Conservation (phyloP, 306 rosid species). For the Dryas octopetala region DNA sequence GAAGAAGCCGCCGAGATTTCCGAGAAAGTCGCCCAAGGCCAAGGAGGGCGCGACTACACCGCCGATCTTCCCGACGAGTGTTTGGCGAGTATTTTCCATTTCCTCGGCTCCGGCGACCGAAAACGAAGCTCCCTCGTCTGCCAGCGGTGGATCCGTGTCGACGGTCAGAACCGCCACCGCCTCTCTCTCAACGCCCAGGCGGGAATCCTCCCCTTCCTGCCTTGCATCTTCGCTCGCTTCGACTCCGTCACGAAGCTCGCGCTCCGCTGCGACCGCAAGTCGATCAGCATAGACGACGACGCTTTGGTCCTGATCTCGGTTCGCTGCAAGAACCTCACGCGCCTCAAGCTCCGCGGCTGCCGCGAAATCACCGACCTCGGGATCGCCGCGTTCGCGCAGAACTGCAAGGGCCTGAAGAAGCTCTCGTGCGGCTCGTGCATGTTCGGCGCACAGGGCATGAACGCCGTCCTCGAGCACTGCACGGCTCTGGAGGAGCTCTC, state of each 20-base stretch:
- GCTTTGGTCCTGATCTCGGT: conserved; percentile 55
- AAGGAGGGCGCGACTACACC: conserved; percentile 36
- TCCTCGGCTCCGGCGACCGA: conserved; percentile 56
- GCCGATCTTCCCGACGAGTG: conserved; percentile 70
- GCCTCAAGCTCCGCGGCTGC: conserved; percentile 78
- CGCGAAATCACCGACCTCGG: conserved; percentile 57
- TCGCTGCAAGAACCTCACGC: conserved; percentile 57
- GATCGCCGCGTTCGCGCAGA: conserved; percentile 53
- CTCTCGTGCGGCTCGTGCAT: conserved; percentile 65
- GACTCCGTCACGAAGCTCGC: conserved; percentile 71
- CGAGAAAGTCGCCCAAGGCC: conserved; percentile 4
- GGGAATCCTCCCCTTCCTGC: conserved; percentile 43
- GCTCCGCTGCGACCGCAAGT: conserved; percentile 68
- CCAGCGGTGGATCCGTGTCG: conserved; percentile 59
- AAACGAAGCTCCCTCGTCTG: conserved; percentile 63
- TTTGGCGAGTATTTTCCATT: conserved; percentile 52
- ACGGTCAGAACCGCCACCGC: conserved; percentile 62
- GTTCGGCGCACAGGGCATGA: conserved; percentile 64
- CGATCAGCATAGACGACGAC: conserved; percentile 61
- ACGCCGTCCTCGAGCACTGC: conserved; percentile 55
- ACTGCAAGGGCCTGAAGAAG: conserved; percentile 63
- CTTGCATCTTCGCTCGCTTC: conserved; percentile 59
- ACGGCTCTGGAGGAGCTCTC: conserved; percentile 64
- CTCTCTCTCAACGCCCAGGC: conserved; percentile 54
- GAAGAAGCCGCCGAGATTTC: conserved; percentile 14